Conservation (phyloP, 768 basidiomycete species). For the Nidularia sp. region DNA sequence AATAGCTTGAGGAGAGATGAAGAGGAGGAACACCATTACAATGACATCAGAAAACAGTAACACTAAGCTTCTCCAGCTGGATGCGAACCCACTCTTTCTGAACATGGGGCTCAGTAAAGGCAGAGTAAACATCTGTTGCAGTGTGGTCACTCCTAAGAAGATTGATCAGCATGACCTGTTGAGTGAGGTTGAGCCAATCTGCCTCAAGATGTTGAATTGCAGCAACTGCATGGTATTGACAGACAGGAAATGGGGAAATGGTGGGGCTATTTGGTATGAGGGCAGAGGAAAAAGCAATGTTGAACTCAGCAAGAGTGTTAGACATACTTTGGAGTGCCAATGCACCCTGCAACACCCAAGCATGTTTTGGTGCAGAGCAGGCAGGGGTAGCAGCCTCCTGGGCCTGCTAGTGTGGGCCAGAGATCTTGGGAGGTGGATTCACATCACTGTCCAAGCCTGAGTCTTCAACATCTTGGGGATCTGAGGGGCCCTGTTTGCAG, state of each 20-base stretch:
- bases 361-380: background rate
- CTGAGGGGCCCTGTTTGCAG: background rate
- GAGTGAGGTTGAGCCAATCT: too few relatives aligned
- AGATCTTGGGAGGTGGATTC: background rate
- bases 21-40: constrained; percentile 2
- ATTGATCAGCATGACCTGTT: too few relatives aligned
- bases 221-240: too few relatives aligned
- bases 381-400: background rate
- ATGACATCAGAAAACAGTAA: background rate
- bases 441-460: background rate
- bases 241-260: too few relatives aligned
- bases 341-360: background rate
- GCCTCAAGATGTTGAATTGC: too few relatives aligned
- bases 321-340: constrained; percentile 2
- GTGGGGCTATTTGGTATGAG: background rate
- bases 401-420: background rate
- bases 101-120: background rate
- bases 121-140: too few relatives aligned
- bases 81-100: background rate
- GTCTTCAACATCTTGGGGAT: background rate
- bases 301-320: background rate
- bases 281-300: background rate
- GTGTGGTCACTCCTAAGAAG: too few relatives aligned
- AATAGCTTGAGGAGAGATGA: background rate
- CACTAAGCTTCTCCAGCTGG: background rate